phyloP scores from a whole-genome alignment of 768 basidiomycete species.

The Lactarius hatsudake region DNA sequence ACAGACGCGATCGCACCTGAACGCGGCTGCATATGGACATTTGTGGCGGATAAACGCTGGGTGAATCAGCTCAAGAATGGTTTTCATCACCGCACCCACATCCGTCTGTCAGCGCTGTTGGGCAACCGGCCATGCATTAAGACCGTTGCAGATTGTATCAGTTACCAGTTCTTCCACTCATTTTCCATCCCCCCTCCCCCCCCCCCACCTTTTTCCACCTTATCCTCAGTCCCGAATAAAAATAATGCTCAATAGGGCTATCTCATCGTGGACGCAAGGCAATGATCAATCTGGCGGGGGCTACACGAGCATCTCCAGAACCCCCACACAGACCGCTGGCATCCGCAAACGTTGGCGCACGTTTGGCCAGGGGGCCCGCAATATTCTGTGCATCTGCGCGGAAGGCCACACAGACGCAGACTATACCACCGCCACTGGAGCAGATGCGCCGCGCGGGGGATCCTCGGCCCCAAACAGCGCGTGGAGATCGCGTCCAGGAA shows the following conservation, averaged over 20 bases:
- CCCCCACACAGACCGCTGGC: not conserved
- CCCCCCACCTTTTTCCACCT: not conserved
- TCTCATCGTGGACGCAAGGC: not conserved
- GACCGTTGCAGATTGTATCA: not conserved
- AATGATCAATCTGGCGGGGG: not conserved
- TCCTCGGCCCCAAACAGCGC: not conserved
- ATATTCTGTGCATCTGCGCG: conserved; percentile 4
- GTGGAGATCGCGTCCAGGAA: not conserved
- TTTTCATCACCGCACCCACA: not conserved
- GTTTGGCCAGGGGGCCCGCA: conserved; percentile 12
- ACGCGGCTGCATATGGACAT: not conserved
- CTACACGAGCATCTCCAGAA: not conserved
- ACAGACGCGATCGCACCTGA: not conserved
- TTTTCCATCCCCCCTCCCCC: not conserved
- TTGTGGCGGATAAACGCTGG: not conserved
- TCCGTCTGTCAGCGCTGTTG: not conserved
- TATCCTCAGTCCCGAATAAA: too few relatives aligned
- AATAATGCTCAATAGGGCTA: not conserved
- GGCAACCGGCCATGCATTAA: not conserved
- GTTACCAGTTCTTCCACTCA: not conserved
- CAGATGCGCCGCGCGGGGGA: not conserved
- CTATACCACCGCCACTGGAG: too few relatives aligned
- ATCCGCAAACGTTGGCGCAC: conserved; percentile 1
- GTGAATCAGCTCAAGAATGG: not conserved
- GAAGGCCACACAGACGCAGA: not conserved